phyloP scores from a whole-genome alignment of 2,329 filamentous ascomycete genomes.

The Acrodontium crateriforme region DNA sequence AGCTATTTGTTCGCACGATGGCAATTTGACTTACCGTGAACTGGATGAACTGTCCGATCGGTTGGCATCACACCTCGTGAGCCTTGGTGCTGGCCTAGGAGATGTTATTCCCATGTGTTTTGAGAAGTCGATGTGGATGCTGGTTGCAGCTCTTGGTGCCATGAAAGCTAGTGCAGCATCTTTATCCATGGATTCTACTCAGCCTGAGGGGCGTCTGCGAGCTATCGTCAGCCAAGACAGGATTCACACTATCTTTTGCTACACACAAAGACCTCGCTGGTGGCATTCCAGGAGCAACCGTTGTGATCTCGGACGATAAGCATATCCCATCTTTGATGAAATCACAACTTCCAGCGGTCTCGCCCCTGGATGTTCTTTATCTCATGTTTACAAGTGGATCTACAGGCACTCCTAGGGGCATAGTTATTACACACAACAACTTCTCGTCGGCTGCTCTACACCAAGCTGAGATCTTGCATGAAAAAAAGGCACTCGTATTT shows the following conservation, averaged over 20 bases:
- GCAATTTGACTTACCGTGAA: not conserved
- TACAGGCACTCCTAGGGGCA: not conserved
- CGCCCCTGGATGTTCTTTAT: not conserved
- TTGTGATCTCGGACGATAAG: not conserved
- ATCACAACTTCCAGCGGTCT: too few species aligned
- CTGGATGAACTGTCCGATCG: not conserved
- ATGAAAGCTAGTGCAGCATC: not conserved
- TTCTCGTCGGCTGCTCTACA: not conserved
- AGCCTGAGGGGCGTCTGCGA: not conserved
- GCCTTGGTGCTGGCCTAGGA: not conserved
- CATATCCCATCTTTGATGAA: too few species aligned
- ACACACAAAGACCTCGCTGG: not conserved
- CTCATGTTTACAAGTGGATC: not conserved
- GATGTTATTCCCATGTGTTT: not conserved
- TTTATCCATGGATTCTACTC: not conserved
- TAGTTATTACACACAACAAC: not conserved
- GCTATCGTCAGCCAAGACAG: not conserved
- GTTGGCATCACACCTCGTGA: not conserved
- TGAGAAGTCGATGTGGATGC: not conserved
- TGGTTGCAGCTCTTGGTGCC: not conserved
- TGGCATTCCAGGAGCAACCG: not conserved
- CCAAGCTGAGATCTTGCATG: not conserved
- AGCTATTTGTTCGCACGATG: not conserved
- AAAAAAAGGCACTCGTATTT: not conserved
- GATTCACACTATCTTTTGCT: not conserved